These are phyloP conservation scores for Epichloe baconii DNA, from an alignment of 2,329 filamentous ascomycete species.

Conservation along the genomic window DNA sequence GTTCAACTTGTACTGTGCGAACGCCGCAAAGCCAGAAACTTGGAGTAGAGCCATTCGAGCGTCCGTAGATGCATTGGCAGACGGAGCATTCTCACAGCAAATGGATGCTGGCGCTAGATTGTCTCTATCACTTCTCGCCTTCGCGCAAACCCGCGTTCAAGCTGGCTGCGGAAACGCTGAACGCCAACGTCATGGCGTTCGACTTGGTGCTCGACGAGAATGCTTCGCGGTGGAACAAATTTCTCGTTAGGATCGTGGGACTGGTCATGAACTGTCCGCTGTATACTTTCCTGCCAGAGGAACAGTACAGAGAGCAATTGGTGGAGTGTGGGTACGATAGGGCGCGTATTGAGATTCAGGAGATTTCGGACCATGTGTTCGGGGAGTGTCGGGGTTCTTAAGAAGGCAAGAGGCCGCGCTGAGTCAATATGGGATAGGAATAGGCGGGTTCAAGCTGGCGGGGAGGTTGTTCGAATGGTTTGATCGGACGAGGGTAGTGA, in stretches of 20 bases:
- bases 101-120: conserved; percentile 44
- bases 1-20: conserved; percentile 30
- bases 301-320: conserved; percentile 31
- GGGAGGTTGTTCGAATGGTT: conserved; percentile 27
- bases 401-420: conserved; percentile 19
- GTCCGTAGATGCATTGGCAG: conserved; percentile 15
- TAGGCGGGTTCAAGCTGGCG: conserved; percentile 24
- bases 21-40: conserved; percentile 32
- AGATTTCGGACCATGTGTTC: conserved; percentile 42
- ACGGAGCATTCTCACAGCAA: conserved; percentile 16
- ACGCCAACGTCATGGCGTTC: conserved; percentile 40
- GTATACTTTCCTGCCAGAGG: conserved; percentile 32
- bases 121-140: conserved; percentile 43
- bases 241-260: conserved; percentile 29
- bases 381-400: conserved; percentile 33
- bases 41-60: conserved; percentile 22
- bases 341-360: conserved; percentile 28
- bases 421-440: conserved; percentile 19
- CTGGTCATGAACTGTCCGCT: conserved; percentile 34
- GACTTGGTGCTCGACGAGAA: conserved; percentile 32
- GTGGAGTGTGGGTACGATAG: conserved; percentile 32
- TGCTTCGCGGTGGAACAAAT: conserved; percentile 15
- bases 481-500: conserved; percentile 19
- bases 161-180: conserved; percentile 25
- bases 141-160: conserved; percentile 33